Evolutionary conservation across 805 yeast species (phyloP), one percentile per base, ranked within the genome.

Genomic region (Metschnikowia kofuensis): DNA sequence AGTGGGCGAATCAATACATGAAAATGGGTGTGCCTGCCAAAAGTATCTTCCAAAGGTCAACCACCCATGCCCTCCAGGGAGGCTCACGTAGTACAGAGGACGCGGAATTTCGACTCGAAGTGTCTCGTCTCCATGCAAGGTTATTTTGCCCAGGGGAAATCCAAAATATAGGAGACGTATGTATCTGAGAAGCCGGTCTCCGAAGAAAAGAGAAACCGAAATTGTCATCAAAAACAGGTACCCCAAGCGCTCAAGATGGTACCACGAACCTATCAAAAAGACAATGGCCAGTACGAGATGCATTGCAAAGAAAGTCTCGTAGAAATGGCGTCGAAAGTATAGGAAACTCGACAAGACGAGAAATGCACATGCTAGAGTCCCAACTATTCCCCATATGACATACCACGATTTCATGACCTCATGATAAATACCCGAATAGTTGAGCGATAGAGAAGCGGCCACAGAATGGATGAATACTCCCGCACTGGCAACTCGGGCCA

Each of bases 21-120:
- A 82, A 65, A 87, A 85, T 3, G 91, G 91, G 61, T 85, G 89
- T 2, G 85, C 78, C 62, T 85, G 88, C 83, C 84, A 83, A 32
- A 44, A 34, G 16, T 38, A 38, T 59, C 83, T 79, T 45, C 83
- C 52, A 61, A 85, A 81, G 63, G 83, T 76, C 35, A 87, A 63
- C 57, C 72, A 85, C 1, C 75, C 81, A 60, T 68, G 80, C 7
- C 77, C 70, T 13, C 88, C 87, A 1, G 89, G 84, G 44, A 58
- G 66, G 15, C 75, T 66, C 35, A 68, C 67, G 74, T 83, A 78
- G 42, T 57, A 59, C 7, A 57, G 59, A n/a, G 88, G 85, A 56
- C 75, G 75, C 16, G 70, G 61, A 16, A 79, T 64, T 1, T 70
- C 63, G 38, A 82, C 71, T 55, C 68, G 77, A 53, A 82, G 67